These are phyloP conservation scores for Termitomyces eurrhizus DNA, from an alignment of 768 basidiomycete species.

Conservation along the genomic window DNA sequence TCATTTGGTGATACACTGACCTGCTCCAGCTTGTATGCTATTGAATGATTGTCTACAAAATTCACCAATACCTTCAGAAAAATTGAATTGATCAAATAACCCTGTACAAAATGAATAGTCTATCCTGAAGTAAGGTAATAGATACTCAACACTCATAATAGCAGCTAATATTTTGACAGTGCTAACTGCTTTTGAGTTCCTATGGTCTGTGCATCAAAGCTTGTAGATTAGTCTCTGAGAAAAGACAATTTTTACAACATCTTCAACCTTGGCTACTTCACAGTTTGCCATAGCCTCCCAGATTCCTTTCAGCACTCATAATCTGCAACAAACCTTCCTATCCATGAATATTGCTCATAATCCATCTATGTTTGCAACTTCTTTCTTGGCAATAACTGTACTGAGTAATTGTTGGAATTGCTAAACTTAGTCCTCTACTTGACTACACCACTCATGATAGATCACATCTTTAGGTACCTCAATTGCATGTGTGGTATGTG, in stretches of 20 bases:
- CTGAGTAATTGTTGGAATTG: conserved; percentile 33
- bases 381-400: conserved; percentile 30
- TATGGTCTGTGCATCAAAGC: conserved; percentile 15
- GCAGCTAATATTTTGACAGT: no score
- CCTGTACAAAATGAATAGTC: no score
- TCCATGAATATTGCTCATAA: conserved; percentile 33
- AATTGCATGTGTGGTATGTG: conserved; percentile 34
- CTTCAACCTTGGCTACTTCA: conserved; percentile 37
- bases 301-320: conserved; percentile 35
- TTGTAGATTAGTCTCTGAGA: conserved; percentile 18
- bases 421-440: conserved; percentile 23
- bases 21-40: no score
- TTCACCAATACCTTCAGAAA: no score
- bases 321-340: conserved; percentile 29
- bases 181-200: no score
- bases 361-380: conserved; percentile 37
- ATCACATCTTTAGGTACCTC: conserved; percentile 30
- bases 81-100: no score
- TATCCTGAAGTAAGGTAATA: no score
- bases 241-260: conserved; percentile 26
- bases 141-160: no score
- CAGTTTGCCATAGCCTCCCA: conserved; percentile 35
- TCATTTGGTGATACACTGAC: no score
- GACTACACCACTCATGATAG: conserved; percentile 36
- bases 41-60: no score